Evolutionary conservation across 1,139 yeast genomes (phyloP).

Genomic region (Nakaseomyces glabratus): DNA sequence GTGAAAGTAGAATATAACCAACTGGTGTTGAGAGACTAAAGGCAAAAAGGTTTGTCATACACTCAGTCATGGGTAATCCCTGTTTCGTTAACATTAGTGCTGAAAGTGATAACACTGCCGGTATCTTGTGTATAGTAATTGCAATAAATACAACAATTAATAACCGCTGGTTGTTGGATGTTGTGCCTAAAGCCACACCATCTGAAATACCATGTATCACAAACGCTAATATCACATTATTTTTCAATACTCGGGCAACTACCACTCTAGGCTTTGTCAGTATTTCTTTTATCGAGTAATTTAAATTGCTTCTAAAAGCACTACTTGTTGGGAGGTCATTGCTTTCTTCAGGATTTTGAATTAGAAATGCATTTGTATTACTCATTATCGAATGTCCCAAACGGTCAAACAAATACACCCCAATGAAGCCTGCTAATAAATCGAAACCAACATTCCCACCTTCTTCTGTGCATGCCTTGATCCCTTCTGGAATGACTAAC

Average conservation of each 20-base stretch:
- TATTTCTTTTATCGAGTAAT: conserved; percentile 15
- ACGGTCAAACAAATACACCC: conserved; percentile 26
- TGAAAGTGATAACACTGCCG: conserved; percentile 53
- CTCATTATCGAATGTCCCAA: conserved; percentile 12
- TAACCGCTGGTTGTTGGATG: conserved; percentile 38
- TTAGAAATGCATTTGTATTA: no score
- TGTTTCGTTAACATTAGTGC: conserved; percentile 30
- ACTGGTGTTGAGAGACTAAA: conserved; percentile 30
- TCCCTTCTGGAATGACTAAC: conserved; percentile 54
- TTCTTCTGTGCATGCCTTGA: conserved; percentile 35
- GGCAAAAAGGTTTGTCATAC: conserved; percentile 25
- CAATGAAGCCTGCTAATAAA: conserved; percentile 27
- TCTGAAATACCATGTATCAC: conserved; percentile 53
- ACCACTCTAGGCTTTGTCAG: conserved; percentile 20
- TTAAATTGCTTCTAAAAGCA: conserved; percentile 7
- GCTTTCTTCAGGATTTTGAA: no score
- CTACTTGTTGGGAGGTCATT: background rate
- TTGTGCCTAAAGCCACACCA: conserved; percentile 55
- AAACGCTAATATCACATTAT: conserved; percentile 47
- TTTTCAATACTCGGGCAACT: conserved; percentile 17
- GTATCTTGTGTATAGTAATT: conserved; percentile 53
- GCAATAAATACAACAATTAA: conserved; percentile 42
- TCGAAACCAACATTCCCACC: conserved; percentile 29
- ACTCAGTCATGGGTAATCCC: conserved; percentile 24
- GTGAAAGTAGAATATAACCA: conserved; percentile 25